Percentiles rank a stretch among this genome's conserved stretches.
phyloP scores from a whole-genome alignment of 179 eudicot species.

The Sideroxylon spinosum region DNA sequence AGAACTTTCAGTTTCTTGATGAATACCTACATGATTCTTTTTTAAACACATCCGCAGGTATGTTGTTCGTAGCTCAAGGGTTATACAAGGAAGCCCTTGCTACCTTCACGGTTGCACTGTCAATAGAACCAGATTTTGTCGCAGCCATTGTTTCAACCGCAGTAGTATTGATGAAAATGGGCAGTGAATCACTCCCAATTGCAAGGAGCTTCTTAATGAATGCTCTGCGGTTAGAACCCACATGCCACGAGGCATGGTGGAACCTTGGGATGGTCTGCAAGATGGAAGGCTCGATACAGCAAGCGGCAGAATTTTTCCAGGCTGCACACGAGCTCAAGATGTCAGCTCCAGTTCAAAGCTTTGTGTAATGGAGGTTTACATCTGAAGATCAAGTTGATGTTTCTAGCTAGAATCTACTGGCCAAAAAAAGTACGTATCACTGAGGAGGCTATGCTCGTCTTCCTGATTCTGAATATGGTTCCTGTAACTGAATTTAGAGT shows the following conservation, averaged over 20 bases:
- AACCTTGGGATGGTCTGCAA: conserved; percentile 68
- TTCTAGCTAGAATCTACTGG: too few species aligned
- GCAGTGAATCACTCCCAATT: conserved; percentile 39
- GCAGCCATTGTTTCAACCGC: conserved; percentile 69
- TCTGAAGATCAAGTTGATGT: background rate
- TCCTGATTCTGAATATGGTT: too few species aligned
- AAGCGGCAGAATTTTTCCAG: conserved; percentile 86
- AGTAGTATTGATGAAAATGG: conserved; percentile 45
- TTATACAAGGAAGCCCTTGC: conserved; percentile 55
- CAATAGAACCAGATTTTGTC: conserved; percentile 67
- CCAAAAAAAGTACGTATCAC: too few species aligned
- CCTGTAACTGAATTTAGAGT: too few species aligned
- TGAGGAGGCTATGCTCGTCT: too few species aligned
- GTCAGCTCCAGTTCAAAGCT: conserved; percentile 66
- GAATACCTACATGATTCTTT: conserved; percentile 3
- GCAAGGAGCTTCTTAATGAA: conserved; percentile 77
- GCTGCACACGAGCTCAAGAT: conserved; percentile 80
- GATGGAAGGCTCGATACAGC: conserved; percentile 59
- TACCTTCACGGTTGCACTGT: conserved; percentile 56
- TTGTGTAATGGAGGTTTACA: background rate
- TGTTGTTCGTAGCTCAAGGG: conserved; percentile 44
- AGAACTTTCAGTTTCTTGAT: background rate
- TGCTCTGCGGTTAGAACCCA: conserved; percentile 69
- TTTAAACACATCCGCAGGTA: conserved; percentile 36
- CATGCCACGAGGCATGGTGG: conserved; percentile 69